Percentiles rank a stretch among this genome's conserved stretches.
Conservation (phyloP, 768 basidiomycete species). For the Amanita inopinata region DNA sequence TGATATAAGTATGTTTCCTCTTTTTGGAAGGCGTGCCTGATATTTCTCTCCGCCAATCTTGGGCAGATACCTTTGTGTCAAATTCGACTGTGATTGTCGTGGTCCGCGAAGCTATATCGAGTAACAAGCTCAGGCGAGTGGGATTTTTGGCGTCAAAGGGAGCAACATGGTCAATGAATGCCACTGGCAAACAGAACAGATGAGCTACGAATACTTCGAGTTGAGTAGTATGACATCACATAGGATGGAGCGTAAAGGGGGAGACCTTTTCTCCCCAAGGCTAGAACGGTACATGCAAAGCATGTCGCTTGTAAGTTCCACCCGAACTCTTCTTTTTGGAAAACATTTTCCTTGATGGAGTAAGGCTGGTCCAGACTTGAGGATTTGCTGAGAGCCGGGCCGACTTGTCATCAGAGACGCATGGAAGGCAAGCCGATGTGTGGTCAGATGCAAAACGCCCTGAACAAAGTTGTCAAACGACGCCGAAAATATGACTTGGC, state of each 20-base stretch:
- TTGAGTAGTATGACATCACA: constrained; percentile 25
- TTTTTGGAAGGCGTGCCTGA: no score
- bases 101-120: constrained; percentile 20
- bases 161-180: constrained; percentile 32
- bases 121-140: constrained; percentile 27
- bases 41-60: constrained; percentile 41
- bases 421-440: constrained; percentile 56
- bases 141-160: constrained; percentile 38
- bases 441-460: constrained; percentile 57
- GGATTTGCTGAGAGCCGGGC: constrained; percentile 26
- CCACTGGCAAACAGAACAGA: constrained; percentile 27
- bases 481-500: background rate
- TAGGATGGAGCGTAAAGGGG: constrained; percentile 43
- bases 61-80: constrained; percentile 47
- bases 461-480: constrained; percentile 13
- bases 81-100: constrained; percentile 31
- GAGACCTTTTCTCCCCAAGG: constrained; percentile 40
- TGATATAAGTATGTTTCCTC: background rate
- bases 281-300: constrained; percentile 46
- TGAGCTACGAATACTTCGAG: background rate
- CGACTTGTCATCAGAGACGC: constrained; percentile 43
- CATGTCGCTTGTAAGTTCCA: constrained; percentile 55
- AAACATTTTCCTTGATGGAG: constrained; percentile 36
- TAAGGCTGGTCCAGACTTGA: constrained; percentile 42
- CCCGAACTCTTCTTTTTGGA: constrained; percentile 43